phyloP scores from a whole-genome alignment of 2,329 filamentous ascomycete species.

The Aspergillus pseudotamarii region DNA sequence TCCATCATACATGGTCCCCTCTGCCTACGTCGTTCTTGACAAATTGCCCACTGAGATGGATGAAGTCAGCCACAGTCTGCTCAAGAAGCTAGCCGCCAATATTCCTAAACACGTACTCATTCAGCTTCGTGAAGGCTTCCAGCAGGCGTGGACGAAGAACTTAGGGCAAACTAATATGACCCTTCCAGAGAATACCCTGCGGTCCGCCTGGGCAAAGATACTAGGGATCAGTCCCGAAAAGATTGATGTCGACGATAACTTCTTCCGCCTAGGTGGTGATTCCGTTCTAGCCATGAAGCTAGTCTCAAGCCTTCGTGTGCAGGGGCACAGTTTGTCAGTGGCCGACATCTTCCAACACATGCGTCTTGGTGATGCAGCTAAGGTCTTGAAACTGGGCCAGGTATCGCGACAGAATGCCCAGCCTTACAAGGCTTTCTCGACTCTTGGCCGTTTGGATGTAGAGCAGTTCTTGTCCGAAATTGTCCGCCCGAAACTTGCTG shows the following conservation, averaged over 20 bases:
- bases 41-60: conserved; percentile 33
- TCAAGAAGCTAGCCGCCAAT: conserved; percentile 34
- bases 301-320: conserved; percentile 48
- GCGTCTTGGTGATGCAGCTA: conserved; percentile 57
- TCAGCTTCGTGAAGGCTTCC: conserved; percentile 22
- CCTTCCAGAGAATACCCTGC: conserved; percentile 39
- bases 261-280: conserved; percentile 64
- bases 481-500: conserved; percentile 53
- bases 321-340: conserved; percentile 50
- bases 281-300: conserved; percentile 63
- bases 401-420: conserved; percentile 24
- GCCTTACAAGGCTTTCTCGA: conserved; percentile 53
- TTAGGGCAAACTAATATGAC: conserved; percentile 35
- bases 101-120: conserved; percentile 22
- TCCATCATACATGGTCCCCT: conserved; percentile 50
- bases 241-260: conserved; percentile 59
- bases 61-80: conserved; percentile 33
- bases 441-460: conserved; percentile 44
- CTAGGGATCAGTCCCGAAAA: conserved; percentile 35
- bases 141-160: conserved; percentile 38
- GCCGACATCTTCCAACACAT: conserved; percentile 53
- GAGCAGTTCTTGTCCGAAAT: conserved; percentile 48
- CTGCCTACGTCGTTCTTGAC: conserved; percentile 46
- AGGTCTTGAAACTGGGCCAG: conserved; percentile 46
- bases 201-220: conserved; percentile 33